These are phyloP conservation scores for Spergularia azorica DNA, from an alignment of 179 eudicot species.

Conservation along the genomic window DNA sequence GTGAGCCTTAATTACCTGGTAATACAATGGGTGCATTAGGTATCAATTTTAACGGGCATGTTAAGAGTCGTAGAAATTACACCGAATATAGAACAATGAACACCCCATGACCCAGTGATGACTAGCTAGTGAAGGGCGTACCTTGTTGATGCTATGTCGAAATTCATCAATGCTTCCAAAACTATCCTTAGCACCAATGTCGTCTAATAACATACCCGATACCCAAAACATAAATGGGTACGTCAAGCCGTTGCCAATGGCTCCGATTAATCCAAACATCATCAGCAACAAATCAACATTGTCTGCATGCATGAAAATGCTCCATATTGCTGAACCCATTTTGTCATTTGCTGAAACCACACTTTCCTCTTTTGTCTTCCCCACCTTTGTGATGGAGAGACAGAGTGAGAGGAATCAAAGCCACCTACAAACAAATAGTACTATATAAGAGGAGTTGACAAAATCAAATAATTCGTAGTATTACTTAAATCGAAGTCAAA, in stretches of 20 bases:
- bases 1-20: no score
- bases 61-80: no score
- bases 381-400: neutral
- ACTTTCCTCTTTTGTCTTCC: neutral
- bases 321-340: slow-evolving; percentile 42
- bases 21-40: no score
- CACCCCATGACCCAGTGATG: no score
- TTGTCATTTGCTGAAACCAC: slow-evolving; percentile 18
- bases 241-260: slow-evolving; percentile 73
- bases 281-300: slow-evolving; percentile 57
- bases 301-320: slow-evolving; percentile 89
- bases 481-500: no score
- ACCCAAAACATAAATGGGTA: slow-evolving; percentile 60
- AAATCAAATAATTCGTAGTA: no score
- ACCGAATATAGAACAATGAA: no score
- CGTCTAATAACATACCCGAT: slow-evolving; percentile 62
- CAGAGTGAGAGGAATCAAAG: no score
- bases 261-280: slow-evolving; percentile 66
- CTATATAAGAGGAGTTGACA: no score
- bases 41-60: no score
- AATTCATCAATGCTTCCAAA: slow-evolving; percentile 24
- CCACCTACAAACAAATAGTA: no score
- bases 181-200: slow-evolving; percentile 46
- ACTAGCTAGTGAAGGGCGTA: slow-evolving; percentile 8
- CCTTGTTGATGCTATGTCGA: slow-evolving; percentile 51